Conservation (phyloP, 345 rosid genomes). For the Populus nigra region DNA sequence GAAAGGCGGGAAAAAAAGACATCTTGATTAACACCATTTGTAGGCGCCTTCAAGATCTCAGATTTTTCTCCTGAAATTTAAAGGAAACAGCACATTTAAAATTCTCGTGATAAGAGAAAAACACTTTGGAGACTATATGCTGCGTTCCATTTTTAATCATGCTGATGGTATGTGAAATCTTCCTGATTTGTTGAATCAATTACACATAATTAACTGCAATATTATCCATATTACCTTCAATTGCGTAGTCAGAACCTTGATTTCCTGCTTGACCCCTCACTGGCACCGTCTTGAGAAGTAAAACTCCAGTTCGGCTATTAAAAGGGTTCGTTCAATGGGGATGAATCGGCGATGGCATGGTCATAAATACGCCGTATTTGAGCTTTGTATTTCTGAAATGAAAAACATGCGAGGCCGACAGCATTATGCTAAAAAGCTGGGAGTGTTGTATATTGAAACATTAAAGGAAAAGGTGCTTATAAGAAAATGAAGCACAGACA, state of each 20-base stretch:
- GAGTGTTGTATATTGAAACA: not conserved
- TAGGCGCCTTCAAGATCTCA: not conserved
- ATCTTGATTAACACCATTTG: not conserved
- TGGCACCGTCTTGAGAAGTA: not conserved
- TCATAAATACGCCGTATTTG: slow-evolving; percentile 20
- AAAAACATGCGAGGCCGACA: not conserved
- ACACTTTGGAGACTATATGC: too few species aligned
- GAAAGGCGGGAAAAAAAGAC: not conserved
- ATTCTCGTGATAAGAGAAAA: too few species aligned
- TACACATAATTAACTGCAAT: not conserved
- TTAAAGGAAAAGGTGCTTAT: not conserved
- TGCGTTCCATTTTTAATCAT: too few species aligned
- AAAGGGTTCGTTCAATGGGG: not conserved
- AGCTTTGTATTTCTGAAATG: slow-evolving; percentile 46
- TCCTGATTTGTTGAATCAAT: too few species aligned
- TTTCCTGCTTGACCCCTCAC: not conserved
- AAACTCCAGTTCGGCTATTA: too few species aligned
- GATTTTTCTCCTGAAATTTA: slow-evolving; percentile 1
- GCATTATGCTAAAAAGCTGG: not conserved
- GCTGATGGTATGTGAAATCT: too few species aligned
- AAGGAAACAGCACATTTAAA: not conserved
- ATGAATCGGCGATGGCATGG: not conserved
- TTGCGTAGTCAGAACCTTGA: not conserved
- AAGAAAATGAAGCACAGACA: too few species aligned
- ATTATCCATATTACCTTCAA: slow-evolving; percentile 4